Evolutionary conservation across 202 grass and related monocot species (phyloP).

Genomic region (Bolboschoenoplectus hybrid): DNA sequence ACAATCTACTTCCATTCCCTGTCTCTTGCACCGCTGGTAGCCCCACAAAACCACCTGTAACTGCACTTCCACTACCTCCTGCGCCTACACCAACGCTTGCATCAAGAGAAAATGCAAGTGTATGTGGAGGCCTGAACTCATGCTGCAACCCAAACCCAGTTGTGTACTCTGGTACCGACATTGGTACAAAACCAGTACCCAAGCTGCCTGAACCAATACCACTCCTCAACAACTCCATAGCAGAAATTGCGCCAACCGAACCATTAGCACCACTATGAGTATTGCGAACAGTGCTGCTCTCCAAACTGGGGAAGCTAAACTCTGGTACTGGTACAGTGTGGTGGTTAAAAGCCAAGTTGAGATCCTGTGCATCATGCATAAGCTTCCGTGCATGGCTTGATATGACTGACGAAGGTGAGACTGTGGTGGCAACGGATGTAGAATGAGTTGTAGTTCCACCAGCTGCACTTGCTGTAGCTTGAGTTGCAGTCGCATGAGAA

Average conservation of each 20-base stretch:
- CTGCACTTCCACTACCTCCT: slow-evolving; percentile 37
- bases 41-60: slow-evolving; percentile 40
- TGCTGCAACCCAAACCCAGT: slow-evolving; percentile 59
- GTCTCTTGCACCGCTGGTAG: slow-evolving; percentile 59
- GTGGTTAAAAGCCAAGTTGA: slow-evolving; percentile 85
- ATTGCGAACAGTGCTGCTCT: slow-evolving; percentile 65
- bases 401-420: slow-evolving; percentile 45
- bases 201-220: slow-evolving; percentile 62
- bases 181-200: slow-evolving; percentile 33
- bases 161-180: slow-evolving; percentile 73
- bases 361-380: slow-evolving; percentile 68
- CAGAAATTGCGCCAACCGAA: slow-evolving; percentile 64
- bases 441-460: slow-evolving; percentile 38
- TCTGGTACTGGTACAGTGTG: slow-evolving; percentile 47
- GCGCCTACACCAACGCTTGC: slow-evolving; percentile 31
- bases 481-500: slow-evolving; percentile 39
- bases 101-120: slow-evolving; percentile 68
- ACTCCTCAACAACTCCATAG: slow-evolving; percentile 93
- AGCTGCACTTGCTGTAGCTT: slow-evolving; percentile 38
- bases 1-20: slow-evolving; percentile 46
- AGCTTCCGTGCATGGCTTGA: slow-evolving; percentile 50
- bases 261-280: slow-evolving; percentile 37
- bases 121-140: slow-evolving; percentile 62
- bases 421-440: slow-evolving; percentile 20
- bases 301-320: slow-evolving; percentile 72